Evolutionary conservation across 1,139 yeast genomes (phyloP), one percentile per base, ranked within the genome.

Genomic region (Zygoascus meyerae): DNA sequence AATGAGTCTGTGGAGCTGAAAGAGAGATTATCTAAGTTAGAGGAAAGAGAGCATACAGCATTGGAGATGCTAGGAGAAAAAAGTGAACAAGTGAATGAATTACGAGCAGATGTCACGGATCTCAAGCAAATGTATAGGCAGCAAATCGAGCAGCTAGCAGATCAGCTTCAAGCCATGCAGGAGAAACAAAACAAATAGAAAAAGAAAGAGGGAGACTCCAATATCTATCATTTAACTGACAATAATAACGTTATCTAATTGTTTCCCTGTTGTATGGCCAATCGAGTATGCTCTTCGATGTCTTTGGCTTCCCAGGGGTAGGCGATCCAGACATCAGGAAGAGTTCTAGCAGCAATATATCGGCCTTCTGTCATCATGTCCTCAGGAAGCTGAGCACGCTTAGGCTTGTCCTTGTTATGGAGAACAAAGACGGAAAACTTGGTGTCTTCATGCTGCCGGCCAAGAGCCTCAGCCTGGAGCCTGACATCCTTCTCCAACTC

Each of bases 271-370:
- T 79, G 79, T 52, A 81, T 72, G 34, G 97, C 96, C 66, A 73
- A 76, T 65, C 77, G 73, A 47, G 95, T 86, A 66, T 90, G 98
- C 68, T 74, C 77, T 45, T 86, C 96, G 65, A 90, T 92, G 69
- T 90, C 96, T 50, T 76, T 75, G 30, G 94, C 81, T 70, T 87
- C 96, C 98, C 98, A 92, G 45, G 97, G 97, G 67, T 92, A 92
- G 40, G 97, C 97, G 60, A 87, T 89, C 98, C 98, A 92, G 58
- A 77, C 76, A 65, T 92, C 97, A 37, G 90, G 95, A 36, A 87
- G 92, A 42, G 86, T 78, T 68, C 92, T 79, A 41, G 96, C 97
- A 52, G 95, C 96, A 61, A 87, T 77, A 68, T 90, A 90, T 66
- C 86, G 80, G 47, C 83, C 84, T 40, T 74, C 72, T 34, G 69